Percentiles rank a stretch among this genome's conserved stretches.
Conservation (phyloP, 805 yeast genomes). For the Spathaspora hagerdaliae region DNA sequence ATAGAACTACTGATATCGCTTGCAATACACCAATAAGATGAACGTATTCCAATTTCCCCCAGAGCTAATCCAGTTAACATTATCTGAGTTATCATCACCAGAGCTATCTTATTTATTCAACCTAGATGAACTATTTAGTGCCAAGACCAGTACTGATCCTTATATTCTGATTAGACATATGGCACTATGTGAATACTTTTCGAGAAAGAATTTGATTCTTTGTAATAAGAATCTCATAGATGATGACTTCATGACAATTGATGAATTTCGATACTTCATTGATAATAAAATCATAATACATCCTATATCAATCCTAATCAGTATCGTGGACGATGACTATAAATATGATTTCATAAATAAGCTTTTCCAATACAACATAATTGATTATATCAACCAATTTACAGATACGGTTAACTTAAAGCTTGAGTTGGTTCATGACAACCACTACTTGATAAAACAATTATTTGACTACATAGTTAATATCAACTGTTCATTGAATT, state of each 20-base stretch:
- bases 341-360: slow-evolving; percentile 8
- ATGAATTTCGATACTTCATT: slow-evolving; percentile 13
- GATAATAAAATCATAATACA: slow-evolving; percentile 13
- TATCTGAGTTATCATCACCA: slow-evolving; percentile 4
- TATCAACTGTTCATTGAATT: background rate
- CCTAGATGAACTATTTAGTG: slow-evolving; percentile 2
- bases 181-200: slow-evolving; percentile 7
- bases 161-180: slow-evolving; percentile 6
- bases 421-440: background rate
- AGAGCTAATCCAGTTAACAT: slow-evolving; percentile 6
- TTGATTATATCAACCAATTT: background rate
- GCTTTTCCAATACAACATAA: slow-evolving; percentile 1
- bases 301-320: slow-evolving; percentile 15
- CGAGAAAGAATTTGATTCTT: slow-evolving; percentile 2
- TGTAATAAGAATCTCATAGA: slow-evolving; percentile 1
- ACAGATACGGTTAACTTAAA: background rate
- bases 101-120: slow-evolving; percentile 7
- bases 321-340: background rate
- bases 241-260: background rate
- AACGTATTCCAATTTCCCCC: slow-evolving; percentile 6
- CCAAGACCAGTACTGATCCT: background rate
- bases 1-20: no score
- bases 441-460: background rate
- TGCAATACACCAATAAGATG: background rate
- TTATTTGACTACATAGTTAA: background rate